A percentile compares a stretch with the other conserved stretches of the same genome.
These are phyloP conservation scores for Sporothrix pallida DNA, from an alignment of 2,329 filamentous ascomycete species.

Conservation along the genomic window DNA sequence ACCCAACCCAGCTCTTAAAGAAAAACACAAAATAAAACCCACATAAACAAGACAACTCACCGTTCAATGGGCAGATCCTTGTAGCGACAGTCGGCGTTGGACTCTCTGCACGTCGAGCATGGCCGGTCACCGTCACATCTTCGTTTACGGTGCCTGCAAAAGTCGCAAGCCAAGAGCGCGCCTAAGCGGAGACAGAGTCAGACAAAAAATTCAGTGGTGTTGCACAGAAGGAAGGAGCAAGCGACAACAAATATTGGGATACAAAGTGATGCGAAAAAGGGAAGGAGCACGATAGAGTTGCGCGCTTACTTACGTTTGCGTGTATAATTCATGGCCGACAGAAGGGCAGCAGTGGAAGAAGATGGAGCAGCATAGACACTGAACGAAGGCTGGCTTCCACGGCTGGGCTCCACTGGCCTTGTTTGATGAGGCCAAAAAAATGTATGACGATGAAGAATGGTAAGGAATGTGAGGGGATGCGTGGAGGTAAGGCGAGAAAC, in stretches of 20 bases:
- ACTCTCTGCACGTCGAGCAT: slow-evolving; percentile 49
- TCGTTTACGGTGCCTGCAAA: slow-evolving; percentile 49
- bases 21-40: neutral
- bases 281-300: neutral
- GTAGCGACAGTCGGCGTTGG: slow-evolving; percentile 49
- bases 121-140: slow-evolving; percentile 49
- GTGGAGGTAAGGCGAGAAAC: neutral
- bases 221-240: neutral
- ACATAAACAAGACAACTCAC: slow-evolving; percentile 28
- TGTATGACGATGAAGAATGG: neutral
- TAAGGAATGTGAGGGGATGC: neutral
- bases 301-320: slow-evolving; percentile 45
- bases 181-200: slow-evolving; percentile 39
- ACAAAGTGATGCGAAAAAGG: neutral
- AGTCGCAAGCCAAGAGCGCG: slow-evolving; percentile 50
- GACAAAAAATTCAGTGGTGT: neutral
- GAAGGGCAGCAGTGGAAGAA: neutral
- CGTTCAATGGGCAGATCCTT: slow-evolving; percentile 46
- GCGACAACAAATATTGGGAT: neutral
- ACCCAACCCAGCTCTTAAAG: too few species aligned
- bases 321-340: slow-evolving; percentile 45
- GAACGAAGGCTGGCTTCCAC: neutral
- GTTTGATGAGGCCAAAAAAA: neutral
- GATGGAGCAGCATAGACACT: neutral
- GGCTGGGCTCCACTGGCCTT: neutral